A percentile compares a stretch with the other conserved stretches of the same genome.
phyloP scores from a whole-genome alignment of 2,329 filamentous ascomycete genomes.

The Madurella mycetomatis region DNA sequence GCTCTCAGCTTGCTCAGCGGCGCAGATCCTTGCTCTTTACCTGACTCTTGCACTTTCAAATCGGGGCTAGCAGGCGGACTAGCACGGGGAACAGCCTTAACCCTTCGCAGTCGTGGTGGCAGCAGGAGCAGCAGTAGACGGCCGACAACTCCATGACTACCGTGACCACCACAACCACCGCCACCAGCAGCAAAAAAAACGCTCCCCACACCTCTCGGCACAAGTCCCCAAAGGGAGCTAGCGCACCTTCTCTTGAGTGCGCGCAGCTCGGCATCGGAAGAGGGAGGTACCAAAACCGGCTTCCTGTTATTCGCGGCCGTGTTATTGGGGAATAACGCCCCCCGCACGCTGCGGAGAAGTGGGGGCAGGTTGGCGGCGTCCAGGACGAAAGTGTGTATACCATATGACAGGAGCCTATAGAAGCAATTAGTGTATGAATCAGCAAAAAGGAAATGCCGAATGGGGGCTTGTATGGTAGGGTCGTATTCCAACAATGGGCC shows the following conservation, averaged over 20 bases:
- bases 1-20: too few species aligned
- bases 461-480: neutral
- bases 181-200: slow-evolving; percentile 44
- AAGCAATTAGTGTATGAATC: neutral
- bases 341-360: slow-evolving; percentile 67
- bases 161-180: neutral
- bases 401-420: slow-evolving; percentile 54
- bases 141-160: too few species aligned
- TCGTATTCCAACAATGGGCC: neutral
- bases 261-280: slow-evolving; percentile 54
- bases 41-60: too few species aligned
- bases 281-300: slow-evolving; percentile 56
- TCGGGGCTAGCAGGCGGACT: too few species aligned
- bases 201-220: slow-evolving; percentile 44
- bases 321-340: slow-evolving; percentile 82
- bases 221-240: slow-evolving; percentile 48
- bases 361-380: slow-evolving; percentile 61
- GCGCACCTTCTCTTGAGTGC: slow-evolving; percentile 65
- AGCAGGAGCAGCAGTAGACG: neutral
- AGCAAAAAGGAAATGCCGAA: neutral
- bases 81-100: too few species aligned
- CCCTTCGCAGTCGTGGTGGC: too few species aligned
- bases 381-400: slow-evolving; percentile 53
- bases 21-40: too few species aligned
- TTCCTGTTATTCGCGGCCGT: slow-evolving; percentile 51